These are phyloP conservation scores for Solanum chmielewskii DNA, from an alignment of 257 asterid species.

Conservation along the genomic window DNA sequence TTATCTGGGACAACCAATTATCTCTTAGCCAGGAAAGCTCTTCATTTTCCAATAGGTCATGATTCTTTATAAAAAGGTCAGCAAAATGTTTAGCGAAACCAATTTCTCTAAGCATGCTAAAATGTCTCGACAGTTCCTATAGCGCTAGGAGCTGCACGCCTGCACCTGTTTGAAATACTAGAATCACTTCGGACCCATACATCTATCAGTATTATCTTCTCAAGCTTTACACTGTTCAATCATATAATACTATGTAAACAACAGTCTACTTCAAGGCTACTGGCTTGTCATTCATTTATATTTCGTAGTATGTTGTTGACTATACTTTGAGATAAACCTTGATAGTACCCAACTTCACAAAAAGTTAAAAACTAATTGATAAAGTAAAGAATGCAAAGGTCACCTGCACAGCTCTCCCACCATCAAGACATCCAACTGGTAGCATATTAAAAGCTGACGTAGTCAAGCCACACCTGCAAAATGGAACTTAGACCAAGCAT, in stretches of 20 bases:
- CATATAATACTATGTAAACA: background rate
- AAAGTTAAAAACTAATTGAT: background rate
- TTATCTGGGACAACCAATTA: background rate
- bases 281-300: background rate
- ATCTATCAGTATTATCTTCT: background rate
- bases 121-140: background rate
- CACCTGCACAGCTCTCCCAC: conserved; percentile 98
- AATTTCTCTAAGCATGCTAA: background rate
- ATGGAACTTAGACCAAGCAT: conserved; percentile 10
- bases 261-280: background rate
- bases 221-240: background rate
- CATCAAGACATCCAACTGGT: conserved; percentile 94
- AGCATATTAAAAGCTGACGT: conserved; percentile 93
- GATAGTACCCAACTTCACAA: background rate
- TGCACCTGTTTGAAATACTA: background rate
- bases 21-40: background rate
- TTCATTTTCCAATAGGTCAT: background rate
- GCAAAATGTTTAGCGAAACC: background rate
- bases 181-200: background rate
- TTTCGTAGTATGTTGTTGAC: background rate
- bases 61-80: background rate
- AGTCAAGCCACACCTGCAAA: conserved; percentile 84
- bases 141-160: background rate
- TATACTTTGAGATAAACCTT: conserved; percentile 1
- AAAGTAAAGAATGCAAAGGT: background rate